phyloP scores from a whole-genome alignment of 2,329 filamentous ascomycete species.

The Aurifilum marmelostoma region DNA sequence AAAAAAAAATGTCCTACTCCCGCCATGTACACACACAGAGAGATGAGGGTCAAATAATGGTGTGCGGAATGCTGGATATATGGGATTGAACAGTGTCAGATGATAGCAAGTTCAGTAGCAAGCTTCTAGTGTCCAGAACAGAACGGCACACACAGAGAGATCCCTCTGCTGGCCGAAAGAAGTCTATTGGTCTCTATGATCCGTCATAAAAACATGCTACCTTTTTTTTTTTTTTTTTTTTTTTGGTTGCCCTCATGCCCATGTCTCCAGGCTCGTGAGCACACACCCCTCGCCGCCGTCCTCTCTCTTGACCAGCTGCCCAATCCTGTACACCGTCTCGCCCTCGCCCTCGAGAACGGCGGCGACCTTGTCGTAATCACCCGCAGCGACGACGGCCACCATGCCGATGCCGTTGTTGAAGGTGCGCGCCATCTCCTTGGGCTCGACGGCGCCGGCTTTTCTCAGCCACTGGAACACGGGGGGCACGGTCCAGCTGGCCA shows the following conservation, averaged over 20 bases:
- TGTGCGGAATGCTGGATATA: background rate
- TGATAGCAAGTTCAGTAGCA: background rate
- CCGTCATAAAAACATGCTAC: too few relatives aligned
- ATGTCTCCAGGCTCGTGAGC: slow-evolving; percentile 27
- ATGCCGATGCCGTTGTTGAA: slow-evolving; percentile 97
- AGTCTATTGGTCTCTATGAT: too few relatives aligned
- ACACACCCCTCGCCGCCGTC: slow-evolving; percentile 63
- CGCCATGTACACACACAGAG: background rate
- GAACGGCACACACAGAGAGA: background rate
- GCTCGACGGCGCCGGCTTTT: slow-evolving; percentile 68
- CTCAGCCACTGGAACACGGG: slow-evolving; percentile 88
- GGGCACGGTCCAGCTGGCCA: slow-evolving; percentile 73
- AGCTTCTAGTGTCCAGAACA: background rate
- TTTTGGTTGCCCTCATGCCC: slow-evolving; percentile 12
- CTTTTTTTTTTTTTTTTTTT: background rate
- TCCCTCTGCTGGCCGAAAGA: too few relatives aligned
- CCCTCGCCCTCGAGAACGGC: slow-evolving; percentile 66
- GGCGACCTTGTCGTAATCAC: slow-evolving; percentile 63
- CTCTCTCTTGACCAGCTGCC: slow-evolving; percentile 65
- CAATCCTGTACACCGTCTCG: slow-evolving; percentile 79
- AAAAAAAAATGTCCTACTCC: background rate
- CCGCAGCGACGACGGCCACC: slow-evolving; percentile 78
- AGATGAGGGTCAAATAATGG: too few relatives aligned
- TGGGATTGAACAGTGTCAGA: background rate
- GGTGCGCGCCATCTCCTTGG: slow-evolving; percentile 82